Conservation (phyloP, 768 basidiomycete genomes). For the Lentinula boryana region DNA sequence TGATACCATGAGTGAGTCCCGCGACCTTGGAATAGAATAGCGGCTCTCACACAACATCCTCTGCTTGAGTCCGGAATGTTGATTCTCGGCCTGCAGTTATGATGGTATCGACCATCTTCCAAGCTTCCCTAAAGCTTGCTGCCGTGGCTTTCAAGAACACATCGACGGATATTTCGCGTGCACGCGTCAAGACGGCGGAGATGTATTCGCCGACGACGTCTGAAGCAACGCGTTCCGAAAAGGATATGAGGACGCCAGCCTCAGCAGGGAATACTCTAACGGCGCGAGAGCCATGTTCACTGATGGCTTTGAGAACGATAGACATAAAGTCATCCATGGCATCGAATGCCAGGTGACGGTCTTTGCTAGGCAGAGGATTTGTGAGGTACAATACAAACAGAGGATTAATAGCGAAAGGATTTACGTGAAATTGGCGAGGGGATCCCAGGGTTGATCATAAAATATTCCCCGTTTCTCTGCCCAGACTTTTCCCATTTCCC, state of each 20-base stretch:
- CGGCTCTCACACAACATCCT: slow-evolving; percentile 74
- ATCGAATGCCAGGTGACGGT: slow-evolving; percentile 73
- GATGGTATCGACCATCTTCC: slow-evolving; percentile 78
- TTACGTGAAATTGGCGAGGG: slow-evolving; percentile 77
- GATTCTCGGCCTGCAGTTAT: slow-evolving; percentile 44
- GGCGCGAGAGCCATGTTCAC: slow-evolving; percentile 74
- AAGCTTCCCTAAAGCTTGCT: slow-evolving; percentile 84
- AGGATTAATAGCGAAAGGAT: slow-evolving; percentile 17
- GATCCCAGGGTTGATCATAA: slow-evolving; percentile 79
- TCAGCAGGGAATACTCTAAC: slow-evolving; percentile 81
- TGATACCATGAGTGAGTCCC: slow-evolving; percentile 8
- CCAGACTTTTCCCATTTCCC: slow-evolving; percentile 96
- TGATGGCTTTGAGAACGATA: slow-evolving; percentile 55
- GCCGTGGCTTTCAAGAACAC: slow-evolving; percentile 81
- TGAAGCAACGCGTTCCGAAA: slow-evolving; percentile 75
- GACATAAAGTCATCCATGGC: slow-evolving; percentile 92
- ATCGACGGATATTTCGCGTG: slow-evolving; percentile 66
- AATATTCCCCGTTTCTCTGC: slow-evolving; percentile 93
- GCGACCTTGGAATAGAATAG: neutral
- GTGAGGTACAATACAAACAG: slow-evolving; percentile 3
- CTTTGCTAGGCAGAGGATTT: slow-evolving; percentile 29
- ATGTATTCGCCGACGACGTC: slow-evolving; percentile 95
- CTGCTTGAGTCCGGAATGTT: slow-evolving; percentile 47
- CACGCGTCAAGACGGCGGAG: slow-evolving; percentile 65
- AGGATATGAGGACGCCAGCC: slow-evolving; percentile 72